phyloP scores from a whole-genome alignment of 2,329 filamentous ascomycete species.

The Colletotrichum musae region DNA sequence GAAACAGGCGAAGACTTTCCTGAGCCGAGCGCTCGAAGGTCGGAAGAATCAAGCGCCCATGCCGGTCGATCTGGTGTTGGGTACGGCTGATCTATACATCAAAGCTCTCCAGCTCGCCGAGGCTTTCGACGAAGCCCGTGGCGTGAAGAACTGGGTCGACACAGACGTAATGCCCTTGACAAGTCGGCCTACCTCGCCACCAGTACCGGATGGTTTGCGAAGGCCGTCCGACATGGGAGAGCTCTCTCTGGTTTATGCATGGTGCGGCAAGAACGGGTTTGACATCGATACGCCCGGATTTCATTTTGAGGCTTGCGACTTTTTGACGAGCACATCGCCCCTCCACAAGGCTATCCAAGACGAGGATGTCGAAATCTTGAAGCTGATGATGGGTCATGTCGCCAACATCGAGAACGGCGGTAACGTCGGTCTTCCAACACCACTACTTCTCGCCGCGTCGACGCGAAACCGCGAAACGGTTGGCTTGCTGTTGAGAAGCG shows the following conservation, averaged over 20 bases:
- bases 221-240: constrained; percentile 31
- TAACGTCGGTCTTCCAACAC: constrained; percentile 44
- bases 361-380: constrained; percentile 46
- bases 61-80: constrained; percentile 40
- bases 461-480: constrained; percentile 47
- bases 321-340: constrained; percentile 43
- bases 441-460: constrained; percentile 50
- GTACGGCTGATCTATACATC: constrained; percentile 46
- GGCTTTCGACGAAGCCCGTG: constrained; percentile 47
- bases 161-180: constrained; percentile 13
- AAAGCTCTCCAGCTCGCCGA: constrained; percentile 44
- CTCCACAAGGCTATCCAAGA: constrained; percentile 46
- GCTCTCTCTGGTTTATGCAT: constrained; percentile 43
- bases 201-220: not conserved
- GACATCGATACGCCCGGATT: constrained; percentile 45
- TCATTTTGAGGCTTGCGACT: constrained; percentile 45
- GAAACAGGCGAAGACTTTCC: constrained; percentile 41
- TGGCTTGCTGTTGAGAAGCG: constrained; percentile 46
- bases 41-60: constrained; percentile 42
- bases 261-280: constrained; percentile 48
- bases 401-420: constrained; percentile 43
- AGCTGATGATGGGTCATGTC: constrained; percentile 45
- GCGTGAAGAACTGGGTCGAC: constrained; percentile 45
- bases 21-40: constrained; percentile 45
- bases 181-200: constrained; percentile 21